Evolutionary conservation across 352 stramenopile genomes (phyloP).

Genomic region (Elongisporangium undulatum): DNA sequence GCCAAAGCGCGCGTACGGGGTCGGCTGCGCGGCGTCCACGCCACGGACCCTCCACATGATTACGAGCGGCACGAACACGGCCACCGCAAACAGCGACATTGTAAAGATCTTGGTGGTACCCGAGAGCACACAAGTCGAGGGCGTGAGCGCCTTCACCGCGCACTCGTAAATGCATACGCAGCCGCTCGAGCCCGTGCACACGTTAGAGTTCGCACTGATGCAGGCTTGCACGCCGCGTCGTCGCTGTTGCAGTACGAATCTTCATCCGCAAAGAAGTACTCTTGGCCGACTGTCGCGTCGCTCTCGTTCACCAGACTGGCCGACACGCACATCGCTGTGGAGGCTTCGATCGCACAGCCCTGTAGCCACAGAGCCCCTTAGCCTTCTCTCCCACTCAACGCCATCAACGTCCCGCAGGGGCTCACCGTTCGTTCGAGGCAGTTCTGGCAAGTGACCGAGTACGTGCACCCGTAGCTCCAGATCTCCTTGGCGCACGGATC

Average conservation of each 20-base stretch:
- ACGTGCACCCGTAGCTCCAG: neutral
- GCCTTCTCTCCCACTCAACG: neutral
- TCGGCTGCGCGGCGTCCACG: neutral
- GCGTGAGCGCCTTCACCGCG: slow-evolving; percentile 9
- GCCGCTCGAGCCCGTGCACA: slow-evolving; percentile 23
- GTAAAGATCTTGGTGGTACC: slow-evolving; percentile 9
- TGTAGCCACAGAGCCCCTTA: neutral
- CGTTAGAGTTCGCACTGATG: slow-evolving; percentile 23
- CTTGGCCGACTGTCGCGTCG: slow-evolving; percentile 1
- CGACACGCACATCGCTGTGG: slow-evolving; percentile 31
- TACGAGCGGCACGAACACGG: slow-evolving; percentile 25
- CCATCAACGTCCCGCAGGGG: neutral
- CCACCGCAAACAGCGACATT: slow-evolving; percentile 14
- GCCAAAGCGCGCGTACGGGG: neutral
- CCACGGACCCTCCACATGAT: neutral
- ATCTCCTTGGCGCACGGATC: neutral
- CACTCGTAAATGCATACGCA: slow-evolving; percentile 43
- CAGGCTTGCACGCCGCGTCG: slow-evolving; percentile 24
- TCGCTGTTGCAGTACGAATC: slow-evolving; percentile 20
- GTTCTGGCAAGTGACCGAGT: neutral
- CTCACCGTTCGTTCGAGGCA: neutral
- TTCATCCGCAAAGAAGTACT: slow-evolving; percentile 17
- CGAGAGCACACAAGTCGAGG: slow-evolving; percentile 4
- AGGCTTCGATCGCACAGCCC: slow-evolving; percentile 32
- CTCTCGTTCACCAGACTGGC: slow-evolving; percentile 8